Evolutionary conservation across 116 monocot species (phyloP).

Genomic region (Cymodocea nodosa): DNA sequence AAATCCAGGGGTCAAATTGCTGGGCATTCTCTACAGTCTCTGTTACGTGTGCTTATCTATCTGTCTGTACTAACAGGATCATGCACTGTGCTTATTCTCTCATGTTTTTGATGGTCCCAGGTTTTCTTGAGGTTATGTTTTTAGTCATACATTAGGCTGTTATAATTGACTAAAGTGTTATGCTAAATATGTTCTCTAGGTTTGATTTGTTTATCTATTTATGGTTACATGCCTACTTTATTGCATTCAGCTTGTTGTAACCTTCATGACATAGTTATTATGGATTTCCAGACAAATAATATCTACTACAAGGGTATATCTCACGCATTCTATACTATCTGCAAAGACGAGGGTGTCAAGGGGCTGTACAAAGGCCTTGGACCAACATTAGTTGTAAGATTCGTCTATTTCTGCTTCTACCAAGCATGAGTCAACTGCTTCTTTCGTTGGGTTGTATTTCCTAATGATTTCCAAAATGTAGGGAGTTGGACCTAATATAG

Average conservation of each 20-base stretch:
- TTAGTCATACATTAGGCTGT: too few relatives aligned
- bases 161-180: too few relatives aligned
- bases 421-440: background rate
- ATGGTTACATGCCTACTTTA: background rate
- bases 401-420: background rate
- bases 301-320: constrained; percentile 69
- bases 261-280: background rate
- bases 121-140: too few relatives aligned
- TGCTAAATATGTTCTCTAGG: too few relatives aligned
- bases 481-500: constrained; percentile 85
- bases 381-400: constrained; percentile 58
- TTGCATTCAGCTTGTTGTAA: background rate
- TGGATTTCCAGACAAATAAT: constrained; percentile 46
- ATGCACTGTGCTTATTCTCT: too few relatives aligned
- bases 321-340: constrained; percentile 62
- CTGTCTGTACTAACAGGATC: too few relatives aligned
- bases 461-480: constrained; percentile 6
- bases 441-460: background rate
- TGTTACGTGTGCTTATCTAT: too few relatives aligned
- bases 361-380: constrained; percentile 87
- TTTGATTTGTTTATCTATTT: background rate
- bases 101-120: too few relatives aligned
- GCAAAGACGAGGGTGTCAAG: constrained; percentile 57
- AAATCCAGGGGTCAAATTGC: too few relatives aligned
- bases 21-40: too few relatives aligned